Conservation (phyloP, 352 stramenopile genomes). For the Aphanomyces stellatus region DNA sequence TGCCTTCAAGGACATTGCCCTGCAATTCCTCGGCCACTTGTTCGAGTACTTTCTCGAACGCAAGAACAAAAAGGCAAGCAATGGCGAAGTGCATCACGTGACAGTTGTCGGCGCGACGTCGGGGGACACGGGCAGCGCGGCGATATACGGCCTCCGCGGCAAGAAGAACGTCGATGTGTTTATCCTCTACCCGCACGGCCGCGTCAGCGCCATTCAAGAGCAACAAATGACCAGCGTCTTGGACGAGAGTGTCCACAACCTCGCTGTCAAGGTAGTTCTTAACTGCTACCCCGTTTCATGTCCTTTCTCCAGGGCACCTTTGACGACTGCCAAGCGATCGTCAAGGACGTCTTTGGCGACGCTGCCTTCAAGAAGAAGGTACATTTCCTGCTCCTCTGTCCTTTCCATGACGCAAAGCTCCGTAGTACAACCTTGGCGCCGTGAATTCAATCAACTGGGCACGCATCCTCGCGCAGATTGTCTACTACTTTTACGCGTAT, state of each 20-base stretch:
- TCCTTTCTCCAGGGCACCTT: constrained; percentile 87
- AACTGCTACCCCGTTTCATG: not conserved
- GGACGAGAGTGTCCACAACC: constrained; percentile 98
- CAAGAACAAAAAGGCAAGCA: constrained; percentile 51
- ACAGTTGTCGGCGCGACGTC: constrained; percentile 97
- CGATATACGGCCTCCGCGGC: constrained; percentile 96
- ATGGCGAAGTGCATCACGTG: constrained; percentile 71
- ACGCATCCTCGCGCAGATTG: constrained; percentile 98
- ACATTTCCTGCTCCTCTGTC: not conserved
- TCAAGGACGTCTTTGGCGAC: constrained; percentile 97
- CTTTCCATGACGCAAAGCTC: not conserved
- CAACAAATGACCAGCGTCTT: constrained; percentile 98
- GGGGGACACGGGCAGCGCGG: constrained; percentile 95
- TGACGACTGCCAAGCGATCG: constrained; percentile 98
- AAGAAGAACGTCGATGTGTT: constrained; percentile 98
- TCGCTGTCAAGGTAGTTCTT: constrained; percentile 60
- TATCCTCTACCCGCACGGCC: constrained; percentile 95
- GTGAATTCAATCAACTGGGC: constrained; percentile 99
- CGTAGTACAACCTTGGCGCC: constrained; percentile 88
- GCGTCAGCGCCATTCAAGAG: constrained; percentile 97
- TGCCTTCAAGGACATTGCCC: constrained; percentile 99
- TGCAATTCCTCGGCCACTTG: constrained; percentile 98
- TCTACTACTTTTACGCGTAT: constrained; percentile 99
- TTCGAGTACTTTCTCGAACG: constrained; percentile 98
- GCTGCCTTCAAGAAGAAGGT: constrained; percentile 86